Evolutionary conservation across 2,329 filamentous ascomycete genomes (phyloP).

Genomic region (Fusarium clavum): DNA sequence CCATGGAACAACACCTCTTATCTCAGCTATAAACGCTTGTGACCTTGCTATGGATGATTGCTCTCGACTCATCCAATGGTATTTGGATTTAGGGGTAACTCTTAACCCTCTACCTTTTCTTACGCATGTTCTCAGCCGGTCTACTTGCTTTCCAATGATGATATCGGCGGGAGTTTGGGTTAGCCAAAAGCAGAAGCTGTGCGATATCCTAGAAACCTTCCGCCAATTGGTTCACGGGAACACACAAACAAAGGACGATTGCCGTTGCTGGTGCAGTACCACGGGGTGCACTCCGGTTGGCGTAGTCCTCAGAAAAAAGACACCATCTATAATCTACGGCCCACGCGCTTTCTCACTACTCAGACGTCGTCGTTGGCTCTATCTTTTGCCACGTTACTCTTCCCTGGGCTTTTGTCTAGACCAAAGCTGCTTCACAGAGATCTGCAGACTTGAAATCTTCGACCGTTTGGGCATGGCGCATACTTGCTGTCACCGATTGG

Average conservation of each 20-base stretch:
- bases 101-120: fast-evolving
- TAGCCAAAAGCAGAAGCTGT: fast-evolving
- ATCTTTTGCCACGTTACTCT: neutral
- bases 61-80: neutral
- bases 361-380: neutral
- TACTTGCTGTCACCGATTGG: neutral
- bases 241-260: too few relatives aligned
- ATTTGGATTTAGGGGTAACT: neutral
- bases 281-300: fast-evolving
- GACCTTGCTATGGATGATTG: too few relatives aligned
- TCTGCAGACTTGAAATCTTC: neutral
- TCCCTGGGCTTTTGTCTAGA: fast-evolving
- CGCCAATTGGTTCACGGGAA: neutral
- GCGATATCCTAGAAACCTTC: fast-evolving
- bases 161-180: fast-evolving
- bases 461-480: neutral
- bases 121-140: fast-evolving
- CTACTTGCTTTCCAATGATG: fast-evolving
- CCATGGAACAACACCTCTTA: fast-evolving
- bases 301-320: neutral
- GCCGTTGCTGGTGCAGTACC: neutral
- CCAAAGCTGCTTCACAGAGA: fast-evolving
- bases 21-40: too few relatives aligned
- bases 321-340: fast-evolving
- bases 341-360: neutral